Conservation (phyloP, 306 rosid species). For the Cicer judaicum region DNA sequence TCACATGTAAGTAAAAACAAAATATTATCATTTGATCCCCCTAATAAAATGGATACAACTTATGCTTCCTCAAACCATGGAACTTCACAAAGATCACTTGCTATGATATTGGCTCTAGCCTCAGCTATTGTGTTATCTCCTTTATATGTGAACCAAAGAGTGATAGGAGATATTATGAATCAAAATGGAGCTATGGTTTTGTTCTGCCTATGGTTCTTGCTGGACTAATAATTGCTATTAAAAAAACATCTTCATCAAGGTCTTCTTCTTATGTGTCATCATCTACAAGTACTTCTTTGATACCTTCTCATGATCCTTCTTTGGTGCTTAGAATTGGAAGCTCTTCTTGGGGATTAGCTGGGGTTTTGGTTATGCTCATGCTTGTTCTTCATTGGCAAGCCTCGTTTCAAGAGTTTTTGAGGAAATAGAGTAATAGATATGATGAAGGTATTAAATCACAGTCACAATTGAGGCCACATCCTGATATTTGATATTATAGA, state of each 20-base stretch:
- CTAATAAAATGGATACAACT: slow-evolving; percentile 56
- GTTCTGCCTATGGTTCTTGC: slow-evolving; percentile 79
- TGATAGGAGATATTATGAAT: slow-evolving; percentile 55
- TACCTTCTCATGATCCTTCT: slow-evolving; percentile 69
- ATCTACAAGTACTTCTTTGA: slow-evolving; percentile 45
- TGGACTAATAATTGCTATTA: slow-evolving; percentile 78
- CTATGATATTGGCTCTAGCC: slow-evolving; percentile 71
- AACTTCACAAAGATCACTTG: slow-evolving; percentile 76
- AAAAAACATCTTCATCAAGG: slow-evolving; percentile 66
- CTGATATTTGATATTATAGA: background rate
- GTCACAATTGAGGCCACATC: background rate
- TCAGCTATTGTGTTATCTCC: slow-evolving; percentile 77
- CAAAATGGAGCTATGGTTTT: slow-evolving; percentile 75
- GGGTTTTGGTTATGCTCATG: slow-evolving; percentile 67
- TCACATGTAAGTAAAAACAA: background rate
- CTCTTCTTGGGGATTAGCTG: slow-evolving; percentile 80
- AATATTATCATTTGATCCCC: background rate
- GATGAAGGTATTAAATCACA: background rate
- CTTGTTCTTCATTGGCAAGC: slow-evolving; percentile 78
- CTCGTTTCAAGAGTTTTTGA: slow-evolving; percentile 68
- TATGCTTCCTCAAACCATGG: slow-evolving; percentile 49
- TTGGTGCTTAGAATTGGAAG: slow-evolving; percentile 82
- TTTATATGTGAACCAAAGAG: slow-evolving; percentile 48
- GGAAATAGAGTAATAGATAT: slow-evolving; percentile 57
- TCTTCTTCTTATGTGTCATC: slow-evolving; percentile 37